These are phyloP conservation scores for Paraconiothyrium sp. DNA, from an alignment of 2,329 filamentous ascomycete genomes.

Conservation along the genomic window DNA sequence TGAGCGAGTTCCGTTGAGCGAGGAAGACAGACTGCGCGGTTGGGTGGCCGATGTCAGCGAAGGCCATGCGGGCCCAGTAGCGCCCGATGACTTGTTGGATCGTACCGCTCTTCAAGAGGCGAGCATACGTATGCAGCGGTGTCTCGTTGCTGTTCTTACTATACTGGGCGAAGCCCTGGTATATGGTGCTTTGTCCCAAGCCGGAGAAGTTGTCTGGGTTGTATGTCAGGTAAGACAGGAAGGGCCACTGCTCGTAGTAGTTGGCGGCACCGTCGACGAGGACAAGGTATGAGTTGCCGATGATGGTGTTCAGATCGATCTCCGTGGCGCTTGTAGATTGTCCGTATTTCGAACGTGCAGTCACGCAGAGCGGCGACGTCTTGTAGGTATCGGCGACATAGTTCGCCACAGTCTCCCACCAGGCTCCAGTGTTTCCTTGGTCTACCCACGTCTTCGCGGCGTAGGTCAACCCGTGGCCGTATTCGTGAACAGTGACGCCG, in stretches of 20 bases:
- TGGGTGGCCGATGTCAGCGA: constrained; percentile 60
- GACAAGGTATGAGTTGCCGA: constrained; percentile 59
- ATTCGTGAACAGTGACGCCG: constrained; percentile 59
- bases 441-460: constrained; percentile 47
- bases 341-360: constrained; percentile 46
- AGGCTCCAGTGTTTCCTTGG: constrained; percentile 58
- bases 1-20: constrained; percentile 46
- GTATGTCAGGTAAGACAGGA: constrained; percentile 59
- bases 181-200: constrained; percentile 29
- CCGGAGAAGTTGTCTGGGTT: constrained; percentile 56
- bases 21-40: constrained; percentile 53
- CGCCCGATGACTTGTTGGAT: constrained; percentile 55
- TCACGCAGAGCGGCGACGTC: constrained; percentile 55
- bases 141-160: constrained; percentile 58
- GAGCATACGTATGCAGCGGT: constrained; percentile 58
- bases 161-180: constrained; percentile 52
- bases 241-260: constrained; percentile 63
- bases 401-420: constrained; percentile 63
- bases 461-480: constrained; percentile 60
- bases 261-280: constrained; percentile 61
- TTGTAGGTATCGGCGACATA: constrained; percentile 61
- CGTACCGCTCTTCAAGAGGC: constrained; percentile 47
- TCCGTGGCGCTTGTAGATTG: constrained; percentile 50
- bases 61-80: constrained; percentile 65
- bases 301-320: constrained; percentile 56